Percentiles rank a stretch among this genome's conserved stretches.
Conservation (phyloP, 2,329 filamentous ascomycete species). For the Paecilomyces sp. region DNA sequence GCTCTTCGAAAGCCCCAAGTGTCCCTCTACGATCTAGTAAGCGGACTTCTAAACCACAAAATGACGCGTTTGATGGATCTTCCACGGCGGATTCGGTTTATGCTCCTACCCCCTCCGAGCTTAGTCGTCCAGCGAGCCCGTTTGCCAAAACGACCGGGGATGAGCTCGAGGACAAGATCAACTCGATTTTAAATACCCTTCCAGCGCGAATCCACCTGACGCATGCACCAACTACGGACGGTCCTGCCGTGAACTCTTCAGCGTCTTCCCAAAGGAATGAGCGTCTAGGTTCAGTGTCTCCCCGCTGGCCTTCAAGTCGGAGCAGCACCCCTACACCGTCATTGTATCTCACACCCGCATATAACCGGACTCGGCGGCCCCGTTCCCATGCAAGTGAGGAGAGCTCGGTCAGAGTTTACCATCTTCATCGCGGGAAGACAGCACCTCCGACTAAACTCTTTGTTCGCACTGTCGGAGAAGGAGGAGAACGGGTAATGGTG, state of each 20-base stretch:
- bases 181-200: constrained; percentile 67
- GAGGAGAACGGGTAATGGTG: constrained; percentile 92
- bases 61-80: not conserved
- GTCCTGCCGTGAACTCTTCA: constrained; percentile 24
- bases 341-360: constrained; percentile 60
- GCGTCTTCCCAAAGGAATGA: constrained; percentile 31
- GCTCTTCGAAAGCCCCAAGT: not conserved
- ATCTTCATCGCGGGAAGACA: constrained; percentile 75
- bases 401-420: constrained; percentile 83
- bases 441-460: constrained; percentile 90
- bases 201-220: constrained; percentile 73
- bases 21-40: not conserved
- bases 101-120: constrained; percentile 13
- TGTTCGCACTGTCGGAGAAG: constrained; percentile 83
- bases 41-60: not conserved
- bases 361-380: constrained; percentile 24
- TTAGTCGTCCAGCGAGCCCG: constrained; percentile 36
- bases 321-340: constrained; percentile 58
- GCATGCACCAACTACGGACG: constrained; percentile 37
- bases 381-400: constrained; percentile 39
- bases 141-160: constrained; percentile 47
- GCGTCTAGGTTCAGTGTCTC: constrained; percentile 30
- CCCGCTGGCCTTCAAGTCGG: constrained; percentile 27
- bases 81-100: not conserved
- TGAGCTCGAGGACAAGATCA: constrained; percentile 72